Evolutionary conservation across 257 asterid species (phyloP), one percentile per base, ranked within the genome.

Genomic region (Cinchona pubescens): DNA sequence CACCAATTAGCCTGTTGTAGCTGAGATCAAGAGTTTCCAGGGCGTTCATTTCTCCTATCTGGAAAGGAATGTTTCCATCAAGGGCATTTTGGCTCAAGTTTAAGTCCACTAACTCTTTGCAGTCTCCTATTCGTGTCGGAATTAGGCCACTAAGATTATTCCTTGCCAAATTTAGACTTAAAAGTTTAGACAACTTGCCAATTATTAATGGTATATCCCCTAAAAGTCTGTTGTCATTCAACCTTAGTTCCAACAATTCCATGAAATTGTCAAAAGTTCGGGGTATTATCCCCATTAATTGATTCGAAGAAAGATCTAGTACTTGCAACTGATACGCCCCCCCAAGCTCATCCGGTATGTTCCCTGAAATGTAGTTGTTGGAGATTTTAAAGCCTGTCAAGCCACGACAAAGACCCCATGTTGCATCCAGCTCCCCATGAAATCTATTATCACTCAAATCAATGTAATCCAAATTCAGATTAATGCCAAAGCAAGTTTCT

Each of bases 251-350:
- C 29, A 77, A 15, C 68, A 86, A 34, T 19, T n/a, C n/a, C n/a
- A 74, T 64, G 55, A 86, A 70, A 4, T 78, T 79, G 38, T 73
- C 69, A 8, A 83, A 73, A 78, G 77, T 76, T 71, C 16, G 34
- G 0, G 87, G 88, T 66, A 84, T 76, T 42, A 11, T 51, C 49
- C 90, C 87, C 2, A 71, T 63, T n/a, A n/a, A n/a, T n/a, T n/a
- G n/a, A n/a, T n/a, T n/a, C n/a, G n/a, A n/a, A n/a, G n/a, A n/a
- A n/a, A 86, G 87, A 66, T 86, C 83, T 66, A 86, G 77, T 2
- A 32, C 51, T 25, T 23, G 32, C n/a, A 84, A 65, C 19, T 69
- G 73, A 32, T 80, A 30, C 16, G 82, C 77, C 29, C 71, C 56
- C 27, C 74, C 82, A 40, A 79, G 67, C 29, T 82, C 77, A 0